Conservation (phyloP, 352 stramenopile genomes). For the Phytophthora melonis region DNA sequence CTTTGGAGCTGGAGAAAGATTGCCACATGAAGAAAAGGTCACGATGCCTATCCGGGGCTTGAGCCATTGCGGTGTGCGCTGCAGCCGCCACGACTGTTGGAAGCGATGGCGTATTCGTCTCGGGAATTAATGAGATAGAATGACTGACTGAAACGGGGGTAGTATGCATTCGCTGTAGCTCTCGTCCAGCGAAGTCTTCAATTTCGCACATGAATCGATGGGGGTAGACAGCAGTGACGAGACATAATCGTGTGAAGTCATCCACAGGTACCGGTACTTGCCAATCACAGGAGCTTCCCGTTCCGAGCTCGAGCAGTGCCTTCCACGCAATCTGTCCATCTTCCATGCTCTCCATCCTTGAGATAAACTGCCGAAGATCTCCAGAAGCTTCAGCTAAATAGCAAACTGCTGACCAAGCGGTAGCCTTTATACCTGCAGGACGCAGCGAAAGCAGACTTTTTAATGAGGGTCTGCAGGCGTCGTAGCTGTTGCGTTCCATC, state of each 20-base stretch:
- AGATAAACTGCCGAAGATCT: slow-evolving; percentile 41
- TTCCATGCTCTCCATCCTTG: slow-evolving; percentile 23
- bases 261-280: slow-evolving; percentile 17
- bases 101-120: slow-evolving; percentile 14
- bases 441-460: slow-evolving; percentile 40
- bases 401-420: slow-evolving; percentile 41
- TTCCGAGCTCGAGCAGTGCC: slow-evolving; percentile 22
- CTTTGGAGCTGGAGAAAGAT: slow-evolving; percentile 44
- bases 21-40: slow-evolving; percentile 47
- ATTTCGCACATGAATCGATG: slow-evolving; percentile 41
- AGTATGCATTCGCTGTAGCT: slow-evolving; percentile 30
- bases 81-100: slow-evolving; percentile 28
- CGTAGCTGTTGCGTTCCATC: not conserved
- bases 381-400: slow-evolving; percentile 40
- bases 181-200: slow-evolving; percentile 35
- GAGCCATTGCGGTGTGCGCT: slow-evolving; percentile 13
- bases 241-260: slow-evolving; percentile 38
- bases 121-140: not conserved
- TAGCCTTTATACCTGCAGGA: slow-evolving; percentile 20
- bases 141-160: not conserved
- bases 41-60: slow-evolving; percentile 17
- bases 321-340: slow-evolving; percentile 28
- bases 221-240: slow-evolving; percentile 33
- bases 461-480: slow-evolving; percentile 11
- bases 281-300: slow-evolving; percentile 17